Evolutionary conservation across 2,329 filamentous ascomycete genomes (phyloP).

Genomic region (Juglanconis oblonga): DNA sequence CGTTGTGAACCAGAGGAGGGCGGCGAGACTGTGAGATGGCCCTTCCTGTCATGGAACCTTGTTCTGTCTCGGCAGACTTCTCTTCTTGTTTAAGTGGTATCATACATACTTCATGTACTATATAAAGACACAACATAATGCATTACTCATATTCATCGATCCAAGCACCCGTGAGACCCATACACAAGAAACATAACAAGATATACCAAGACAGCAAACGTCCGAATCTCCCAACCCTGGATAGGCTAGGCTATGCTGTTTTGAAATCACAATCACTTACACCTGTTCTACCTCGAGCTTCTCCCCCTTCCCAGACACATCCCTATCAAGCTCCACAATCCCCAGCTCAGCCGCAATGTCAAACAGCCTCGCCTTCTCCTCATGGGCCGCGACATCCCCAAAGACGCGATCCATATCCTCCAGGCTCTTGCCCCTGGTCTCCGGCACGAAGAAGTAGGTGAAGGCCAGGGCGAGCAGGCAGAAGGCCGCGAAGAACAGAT

Average conservation of each 20-base stretch:
- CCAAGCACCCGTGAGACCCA: background rate
- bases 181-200: background rate
- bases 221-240: background rate
- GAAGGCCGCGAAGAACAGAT: slow-evolving; percentile 54
- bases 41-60: background rate
- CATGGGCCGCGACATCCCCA: slow-evolving; percentile 26
- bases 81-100: background rate
- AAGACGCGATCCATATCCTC: slow-evolving; percentile 47
- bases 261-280: background rate
- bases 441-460: slow-evolving; percentile 48
- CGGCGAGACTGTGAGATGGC: background rate
- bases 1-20: background rate
- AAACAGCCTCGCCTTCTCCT: slow-evolving; percentile 23
- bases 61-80: slow-evolving; percentile 16
- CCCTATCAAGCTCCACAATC: background rate
- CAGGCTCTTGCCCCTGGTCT: slow-evolving; percentile 46
- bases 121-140: background rate
- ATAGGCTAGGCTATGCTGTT: background rate
- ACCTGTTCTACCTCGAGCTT: background rate
- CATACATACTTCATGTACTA: background rate
- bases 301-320: background rate
- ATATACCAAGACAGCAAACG: too few species aligned
- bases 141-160: background rate
- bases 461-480: slow-evolving; percentile 45
- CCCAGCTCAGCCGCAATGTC: slow-evolving; percentile 12